A percentile compares a stretch with the other conserved stretches of the same genome.
Evolutionary conservation across 768 basidiomycete genomes (phyloP).

Genomic region (Cystofilobasidium capitatum): DNA sequence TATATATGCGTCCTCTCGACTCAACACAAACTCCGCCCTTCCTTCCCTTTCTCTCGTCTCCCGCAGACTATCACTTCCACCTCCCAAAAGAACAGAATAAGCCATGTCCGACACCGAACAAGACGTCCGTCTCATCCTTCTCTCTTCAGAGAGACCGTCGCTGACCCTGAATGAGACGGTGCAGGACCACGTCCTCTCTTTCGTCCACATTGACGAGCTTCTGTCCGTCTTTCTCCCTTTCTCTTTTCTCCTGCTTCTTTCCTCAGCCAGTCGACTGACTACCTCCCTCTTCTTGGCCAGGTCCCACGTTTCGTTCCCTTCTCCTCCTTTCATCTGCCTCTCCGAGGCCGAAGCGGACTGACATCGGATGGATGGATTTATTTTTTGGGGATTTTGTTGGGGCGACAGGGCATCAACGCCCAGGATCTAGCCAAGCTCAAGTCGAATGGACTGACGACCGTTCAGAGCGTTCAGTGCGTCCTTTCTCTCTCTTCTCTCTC

Average conservation of each 20-base stretch:
- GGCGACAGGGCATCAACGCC: conserved; percentile 18
- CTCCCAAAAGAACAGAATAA: not conserved
- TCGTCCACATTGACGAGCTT: conserved; percentile 25
- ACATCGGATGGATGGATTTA: no score
- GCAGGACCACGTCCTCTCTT: conserved; percentile 16
- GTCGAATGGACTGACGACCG: conserved; percentile 18
- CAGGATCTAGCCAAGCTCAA: conserved; percentile 26
- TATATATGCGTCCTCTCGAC: no score
- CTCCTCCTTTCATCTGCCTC: not conserved
- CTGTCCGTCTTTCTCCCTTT: not conserved
- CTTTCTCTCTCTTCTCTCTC: not conserved
- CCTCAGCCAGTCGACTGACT: not conserved
- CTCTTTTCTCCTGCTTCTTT: not conserved
- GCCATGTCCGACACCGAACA: conserved; percentile 21
- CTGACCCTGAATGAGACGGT: no score
- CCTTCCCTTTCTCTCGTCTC: no score
- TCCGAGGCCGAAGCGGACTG: not conserved
- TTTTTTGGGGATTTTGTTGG: no score
- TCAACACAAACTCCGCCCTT: no score
- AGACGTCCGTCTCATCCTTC: conserved; percentile 6
- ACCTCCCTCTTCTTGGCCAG: not conserved
- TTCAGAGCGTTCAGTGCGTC: conserved; percentile 16
- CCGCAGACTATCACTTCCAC: not conserved
- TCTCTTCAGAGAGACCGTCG: not conserved
- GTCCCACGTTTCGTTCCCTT: not conserved